A percentile compares a stretch with the other conserved stretches of the same genome.
These are phyloP conservation scores for Aspergillus flavus DNA, from an alignment of 2,329 filamentous ascomycete species.

Conservation along the genomic window DNA sequence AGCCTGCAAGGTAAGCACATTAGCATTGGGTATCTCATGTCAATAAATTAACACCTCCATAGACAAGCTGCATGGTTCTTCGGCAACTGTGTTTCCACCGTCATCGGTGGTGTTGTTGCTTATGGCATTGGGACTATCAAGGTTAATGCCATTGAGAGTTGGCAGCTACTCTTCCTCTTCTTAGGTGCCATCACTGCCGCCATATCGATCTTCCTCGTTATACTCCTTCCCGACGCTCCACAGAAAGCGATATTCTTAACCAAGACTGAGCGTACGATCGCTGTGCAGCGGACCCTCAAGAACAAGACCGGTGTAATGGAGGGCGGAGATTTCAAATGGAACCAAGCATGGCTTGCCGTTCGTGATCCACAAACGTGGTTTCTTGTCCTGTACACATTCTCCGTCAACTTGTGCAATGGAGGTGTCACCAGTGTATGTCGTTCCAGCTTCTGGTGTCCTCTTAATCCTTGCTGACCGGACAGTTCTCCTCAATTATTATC, in stretches of 20 bases:
- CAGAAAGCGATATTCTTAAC: slow-evolving; percentile 46
- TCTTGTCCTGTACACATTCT: slow-evolving; percentile 35
- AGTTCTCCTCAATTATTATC: slow-evolving; percentile 40
- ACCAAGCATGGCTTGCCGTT: slow-evolving; percentile 42
- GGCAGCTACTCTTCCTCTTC: slow-evolving; percentile 36
- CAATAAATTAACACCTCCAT: too few relatives aligned
- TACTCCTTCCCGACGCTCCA: slow-evolving; percentile 32
- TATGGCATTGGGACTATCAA: slow-evolving; percentile 32
- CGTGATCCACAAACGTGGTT: slow-evolving; percentile 38
- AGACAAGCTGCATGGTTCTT: slow-evolving; percentile 39
- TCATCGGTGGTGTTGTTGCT: slow-evolving; percentile 33
- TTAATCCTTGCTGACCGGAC: background rate
- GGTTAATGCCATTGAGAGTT: slow-evolving; percentile 21
- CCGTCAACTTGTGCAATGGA: slow-evolving; percentile 38
- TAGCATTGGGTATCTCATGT: too few relatives aligned
- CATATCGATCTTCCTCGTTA: slow-evolving; percentile 20
- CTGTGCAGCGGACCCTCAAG: slow-evolving; percentile 53
- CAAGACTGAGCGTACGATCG: slow-evolving; percentile 48
- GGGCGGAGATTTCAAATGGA: slow-evolving; percentile 44
- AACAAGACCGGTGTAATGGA: slow-evolving; percentile 60
- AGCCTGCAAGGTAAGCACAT: slow-evolving; percentile 27
- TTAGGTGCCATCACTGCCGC: slow-evolving; percentile 33
- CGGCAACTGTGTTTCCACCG: slow-evolving; percentile 35
- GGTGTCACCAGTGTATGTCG: slow-evolving; percentile 33
- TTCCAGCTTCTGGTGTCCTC: background rate